phyloP scores from a whole-genome alignment of 495 filamentous ascomycete species.

The Podospora australis region DNA sequence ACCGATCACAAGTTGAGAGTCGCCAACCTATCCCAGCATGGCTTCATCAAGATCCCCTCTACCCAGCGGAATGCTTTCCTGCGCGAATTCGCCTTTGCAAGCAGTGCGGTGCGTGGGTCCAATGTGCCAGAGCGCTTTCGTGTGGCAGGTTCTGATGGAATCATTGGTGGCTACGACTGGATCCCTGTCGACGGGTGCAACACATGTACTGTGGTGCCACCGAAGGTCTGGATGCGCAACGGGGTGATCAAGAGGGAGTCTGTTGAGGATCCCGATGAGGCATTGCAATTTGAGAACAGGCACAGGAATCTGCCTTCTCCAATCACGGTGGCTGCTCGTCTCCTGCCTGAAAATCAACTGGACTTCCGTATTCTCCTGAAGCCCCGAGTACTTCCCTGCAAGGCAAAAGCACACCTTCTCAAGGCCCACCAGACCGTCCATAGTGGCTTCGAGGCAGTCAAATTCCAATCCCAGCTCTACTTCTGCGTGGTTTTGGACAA shows the following conservation, averaged over 20 bases:
- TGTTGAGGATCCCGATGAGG: conserved; percentile 12
- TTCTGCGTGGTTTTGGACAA: conserved; percentile 12
- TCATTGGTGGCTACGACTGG: conserved; percentile 8
- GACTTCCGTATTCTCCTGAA: conserved; percentile 4
- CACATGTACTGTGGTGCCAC: conserved; percentile 7
- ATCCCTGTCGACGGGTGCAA: not conserved
- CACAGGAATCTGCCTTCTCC: conserved; percentile 9
- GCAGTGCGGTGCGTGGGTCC: not conserved
- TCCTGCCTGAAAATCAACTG: not conserved
- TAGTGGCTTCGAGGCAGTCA: not conserved
- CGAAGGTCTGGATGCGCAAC: conserved; percentile 4
- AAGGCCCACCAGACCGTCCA: conserved; percentile 6
- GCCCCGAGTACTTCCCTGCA: conserved; percentile 9
- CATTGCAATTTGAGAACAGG: conserved; percentile 8
- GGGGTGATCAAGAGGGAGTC: not conserved
- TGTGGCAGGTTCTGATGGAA: too few species aligned
- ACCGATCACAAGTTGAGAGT: not conserved
- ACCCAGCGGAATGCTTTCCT: conserved; percentile 11
- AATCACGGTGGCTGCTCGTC: conserved; percentile 4
- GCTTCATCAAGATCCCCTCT: conserved; percentile 6
- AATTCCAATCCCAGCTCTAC: not conserved
- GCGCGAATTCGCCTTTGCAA: conserved; percentile 7
- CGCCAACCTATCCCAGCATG: not conserved
- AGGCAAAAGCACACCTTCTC: conserved; percentile 2
- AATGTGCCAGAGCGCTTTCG: not conserved